Base-by-base conservation (phyloP, 2,329 filamentous ascomycete species). In the Coniella lustricola region DNA sequence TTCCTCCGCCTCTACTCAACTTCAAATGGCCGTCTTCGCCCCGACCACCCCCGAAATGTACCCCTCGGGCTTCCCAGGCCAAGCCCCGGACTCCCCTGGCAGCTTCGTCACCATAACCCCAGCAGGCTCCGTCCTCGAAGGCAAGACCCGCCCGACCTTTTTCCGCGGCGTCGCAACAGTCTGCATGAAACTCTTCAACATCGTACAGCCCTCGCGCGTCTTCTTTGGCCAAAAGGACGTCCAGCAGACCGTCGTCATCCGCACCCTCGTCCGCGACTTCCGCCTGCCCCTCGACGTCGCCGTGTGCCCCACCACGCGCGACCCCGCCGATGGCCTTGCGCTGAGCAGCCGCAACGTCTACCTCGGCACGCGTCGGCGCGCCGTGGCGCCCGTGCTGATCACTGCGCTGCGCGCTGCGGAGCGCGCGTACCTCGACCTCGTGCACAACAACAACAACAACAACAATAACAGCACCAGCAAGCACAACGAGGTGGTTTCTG, bases 191-290 rank as follows among this genome's bases (percentile, higher is more conserved):
- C 70, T 94, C 13, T 91, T 94, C 69, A 90, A 90, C 60, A 87
- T 90, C 47, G 82, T 88, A 39, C 75, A 81, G 55, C 85, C 88
- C 3, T 84, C 90, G 49, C 77, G 77, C 38, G 87, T 89, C 4
- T 93, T 95, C 69, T 96, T 98, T 71, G 93, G 93, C 3, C 93
- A 97, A 67, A 98, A 98, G 70, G 93, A 98, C 65, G 82, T 96
- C 17, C 93, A 98, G 72, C 93, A 98, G 69, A 95, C 90, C 0
- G 87, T 95, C 16, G 79, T 98, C 10, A 87, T 98, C 60, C 83
- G 81, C 60, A 81, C 86, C 38, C 82, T 98, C 79, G 86, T 96
- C 29, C 76, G 81, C 56, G 93, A 98, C 65, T 90, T 98, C 56
- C 81, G 90, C 63, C 66, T 97, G 35, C 80, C 87, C 34, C 85